Evolutionary conservation across 371 early-diverging fungal species (phyloP).

Genomic region (Lichtheimia corymbifera): DNA sequence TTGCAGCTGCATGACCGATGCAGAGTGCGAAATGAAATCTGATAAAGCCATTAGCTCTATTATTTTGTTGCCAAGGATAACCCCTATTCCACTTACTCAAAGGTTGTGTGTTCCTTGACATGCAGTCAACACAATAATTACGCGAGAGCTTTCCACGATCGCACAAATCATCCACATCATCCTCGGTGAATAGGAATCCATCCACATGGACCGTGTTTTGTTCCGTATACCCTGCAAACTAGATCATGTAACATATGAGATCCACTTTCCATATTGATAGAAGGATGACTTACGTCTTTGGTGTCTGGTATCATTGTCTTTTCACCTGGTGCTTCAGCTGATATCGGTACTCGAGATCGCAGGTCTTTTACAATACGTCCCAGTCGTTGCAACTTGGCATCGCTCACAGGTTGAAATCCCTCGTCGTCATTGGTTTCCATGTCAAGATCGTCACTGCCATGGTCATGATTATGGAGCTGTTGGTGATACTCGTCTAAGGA

Average conservation of each 20-base stretch:
- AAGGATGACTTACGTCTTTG: slow-evolving; percentile 36
- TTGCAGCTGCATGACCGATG: slow-evolving; percentile 60
- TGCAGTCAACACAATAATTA: slow-evolving; percentile 65
- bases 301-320: slow-evolving; percentile 55
- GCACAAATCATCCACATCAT: slow-evolving; percentile 65
- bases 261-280: background rate
- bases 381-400: slow-evolving; percentile 41
- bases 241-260: background rate
- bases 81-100: slow-evolving; percentile 44
- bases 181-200: slow-evolving; percentile 64
- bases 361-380: slow-evolving; percentile 60
- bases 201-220: slow-evolving; percentile 69
- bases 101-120: slow-evolving; percentile 53
- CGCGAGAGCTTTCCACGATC: slow-evolving; percentile 63
- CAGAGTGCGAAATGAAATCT: slow-evolving; percentile 72
- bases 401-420: slow-evolving; percentile 41
- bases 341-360: slow-evolving; percentile 53
- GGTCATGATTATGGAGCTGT: slow-evolving; percentile 31
- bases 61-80: background rate
- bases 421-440: slow-evolving; percentile 25
- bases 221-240: slow-evolving; percentile 58
- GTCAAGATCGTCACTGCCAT: slow-evolving; percentile 23
- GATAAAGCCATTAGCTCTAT: background rate
- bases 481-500: slow-evolving; percentile 42
- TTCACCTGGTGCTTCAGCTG: slow-evolving; percentile 66